A percentile compares a stretch with the other conserved stretches of the same genome.
Conservation (phyloP, 2,329 filamentous ascomycete species). For the Pseudonectria buxi region DNA sequence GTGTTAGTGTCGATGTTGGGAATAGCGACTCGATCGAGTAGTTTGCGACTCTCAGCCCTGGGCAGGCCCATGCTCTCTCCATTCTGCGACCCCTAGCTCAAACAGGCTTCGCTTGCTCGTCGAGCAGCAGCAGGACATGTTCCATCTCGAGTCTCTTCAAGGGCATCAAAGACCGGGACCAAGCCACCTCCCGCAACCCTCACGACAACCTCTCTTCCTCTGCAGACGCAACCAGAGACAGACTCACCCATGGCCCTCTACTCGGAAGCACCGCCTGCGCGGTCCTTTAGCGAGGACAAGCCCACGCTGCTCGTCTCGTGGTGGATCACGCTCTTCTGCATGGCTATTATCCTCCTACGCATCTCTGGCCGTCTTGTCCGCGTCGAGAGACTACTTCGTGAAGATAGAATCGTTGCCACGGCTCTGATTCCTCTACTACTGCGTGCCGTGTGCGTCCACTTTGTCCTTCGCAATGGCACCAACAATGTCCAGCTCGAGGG, state of each 20-base stretch:
- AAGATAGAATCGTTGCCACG: constrained; percentile 75
- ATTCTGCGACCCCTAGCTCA: too few relatives aligned
- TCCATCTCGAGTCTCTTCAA: too few relatives aligned
- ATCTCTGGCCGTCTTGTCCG: constrained; percentile 73
- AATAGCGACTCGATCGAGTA: too few relatives aligned
- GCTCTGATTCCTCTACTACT: constrained; percentile 70
- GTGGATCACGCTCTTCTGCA: constrained; percentile 80
- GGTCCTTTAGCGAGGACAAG: constrained; percentile 52
- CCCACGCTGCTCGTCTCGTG: constrained; percentile 84
- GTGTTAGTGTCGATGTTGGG: too few relatives aligned
- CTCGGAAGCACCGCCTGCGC: constrained; percentile 40
- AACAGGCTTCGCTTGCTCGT: too few relatives aligned
- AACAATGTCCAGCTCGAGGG: constrained; percentile 64
- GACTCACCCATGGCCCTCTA: constrained; percentile 45
- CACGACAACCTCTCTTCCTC: too few relatives aligned
- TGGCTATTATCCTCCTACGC: constrained; percentile 71
- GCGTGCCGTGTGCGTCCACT: constrained; percentile 76
- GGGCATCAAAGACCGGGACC: too few relatives aligned
- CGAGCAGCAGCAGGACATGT: too few relatives aligned
- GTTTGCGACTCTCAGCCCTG: too few relatives aligned
- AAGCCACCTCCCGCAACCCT: too few relatives aligned
- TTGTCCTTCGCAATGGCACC: constrained; percentile 77
- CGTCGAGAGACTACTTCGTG: constrained; percentile 73
- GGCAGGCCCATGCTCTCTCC: too few relatives aligned
- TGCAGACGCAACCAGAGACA: too few relatives aligned